These are phyloP conservation scores for Yamadazyma dendronema DNA, from an alignment of 1,139 yeast genomes.

Conservation along the genomic window DNA sequence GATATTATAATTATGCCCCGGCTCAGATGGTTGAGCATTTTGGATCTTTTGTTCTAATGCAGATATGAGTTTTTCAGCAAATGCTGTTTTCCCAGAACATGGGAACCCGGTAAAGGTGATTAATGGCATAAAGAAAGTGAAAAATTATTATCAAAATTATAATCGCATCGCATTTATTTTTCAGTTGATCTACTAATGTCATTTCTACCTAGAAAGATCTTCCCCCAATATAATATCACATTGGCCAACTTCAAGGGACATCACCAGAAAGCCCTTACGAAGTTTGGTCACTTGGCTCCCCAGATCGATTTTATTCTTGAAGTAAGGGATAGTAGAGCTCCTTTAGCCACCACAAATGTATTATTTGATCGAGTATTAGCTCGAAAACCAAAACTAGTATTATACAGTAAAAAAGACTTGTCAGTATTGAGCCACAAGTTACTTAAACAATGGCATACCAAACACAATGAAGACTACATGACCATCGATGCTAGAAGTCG, in stretches of 20 bases:
- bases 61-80: conserved; percentile 43
- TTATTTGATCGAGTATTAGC: conserved; percentile 70
- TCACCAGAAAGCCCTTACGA: conserved; percentile 76
- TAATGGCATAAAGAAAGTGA: conserved; percentile 69
- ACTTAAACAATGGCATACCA: conserved; percentile 53
- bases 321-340: conserved; percentile 86
- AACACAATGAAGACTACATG: conserved; percentile 51
- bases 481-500: conserved; percentile 59
- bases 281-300: conserved; percentile 69
- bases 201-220: conserved; percentile 43
- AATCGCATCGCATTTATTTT: neutral
- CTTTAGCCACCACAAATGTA: conserved; percentile 77
- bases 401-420: conserved; percentile 70
- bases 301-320: conserved; percentile 82
- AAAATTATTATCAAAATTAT: too few relatives aligned
- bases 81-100: conserved; percentile 75
- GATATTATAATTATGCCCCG: conserved; percentile 58
- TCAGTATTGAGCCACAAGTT: conserved; percentile 32
- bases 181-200: conserved; percentile 24
- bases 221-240: conserved; percentile 70
- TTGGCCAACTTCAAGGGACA: conserved; percentile 89
- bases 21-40: conserved; percentile 45
- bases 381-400: conserved; percentile 54
- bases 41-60: conserved; percentile 9
- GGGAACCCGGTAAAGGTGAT: conserved; percentile 84